Evolutionary conservation across 495 filamentous ascomycete genomes (phyloP).

Genomic region (Annulohypoxylon maeteangense): DNA sequence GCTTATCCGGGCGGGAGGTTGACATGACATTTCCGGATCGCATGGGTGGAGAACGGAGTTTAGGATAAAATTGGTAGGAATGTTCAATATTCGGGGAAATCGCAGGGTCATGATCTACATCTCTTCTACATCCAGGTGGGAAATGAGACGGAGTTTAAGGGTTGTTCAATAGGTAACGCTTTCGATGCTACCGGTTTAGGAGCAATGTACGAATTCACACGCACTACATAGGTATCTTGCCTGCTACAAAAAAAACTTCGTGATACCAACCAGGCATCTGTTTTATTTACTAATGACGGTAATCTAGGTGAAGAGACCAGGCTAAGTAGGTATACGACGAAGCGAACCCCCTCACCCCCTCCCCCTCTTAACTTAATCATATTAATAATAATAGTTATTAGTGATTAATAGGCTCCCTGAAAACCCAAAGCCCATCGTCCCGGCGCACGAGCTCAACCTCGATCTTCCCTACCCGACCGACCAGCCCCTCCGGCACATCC

Average conservation of each 20-base stretch:
- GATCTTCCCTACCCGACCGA: conserved; percentile 43
- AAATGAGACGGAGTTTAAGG: neutral
- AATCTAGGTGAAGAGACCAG: neutral
- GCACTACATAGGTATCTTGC: neutral
- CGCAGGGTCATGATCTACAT: neutral
- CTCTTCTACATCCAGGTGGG: neutral
- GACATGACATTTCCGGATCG: neutral
- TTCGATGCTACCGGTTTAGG: neutral
- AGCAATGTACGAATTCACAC: conserved; percentile 1
- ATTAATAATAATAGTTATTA: neutral
- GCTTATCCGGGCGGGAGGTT: neutral
- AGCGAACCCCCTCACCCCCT: neutral
- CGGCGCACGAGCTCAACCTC: conserved; percentile 48
- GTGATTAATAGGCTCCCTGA: conserved; percentile 38
- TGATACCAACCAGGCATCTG: neutral
- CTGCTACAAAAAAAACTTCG: neutral
- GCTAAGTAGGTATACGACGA: neutral
- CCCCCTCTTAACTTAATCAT: neutral
- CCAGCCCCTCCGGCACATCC: conserved; percentile 51
- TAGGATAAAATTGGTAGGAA: neutral
- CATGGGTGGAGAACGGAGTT: conserved; percentile 13
- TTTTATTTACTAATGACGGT: neutral
- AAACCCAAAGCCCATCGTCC: conserved; percentile 50
- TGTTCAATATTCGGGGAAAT: neutral
- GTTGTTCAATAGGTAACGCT: neutral